phyloP scores from a whole-genome alignment of 2,329 filamentous ascomycete species.

The Diaporthe citriasiana region DNA sequence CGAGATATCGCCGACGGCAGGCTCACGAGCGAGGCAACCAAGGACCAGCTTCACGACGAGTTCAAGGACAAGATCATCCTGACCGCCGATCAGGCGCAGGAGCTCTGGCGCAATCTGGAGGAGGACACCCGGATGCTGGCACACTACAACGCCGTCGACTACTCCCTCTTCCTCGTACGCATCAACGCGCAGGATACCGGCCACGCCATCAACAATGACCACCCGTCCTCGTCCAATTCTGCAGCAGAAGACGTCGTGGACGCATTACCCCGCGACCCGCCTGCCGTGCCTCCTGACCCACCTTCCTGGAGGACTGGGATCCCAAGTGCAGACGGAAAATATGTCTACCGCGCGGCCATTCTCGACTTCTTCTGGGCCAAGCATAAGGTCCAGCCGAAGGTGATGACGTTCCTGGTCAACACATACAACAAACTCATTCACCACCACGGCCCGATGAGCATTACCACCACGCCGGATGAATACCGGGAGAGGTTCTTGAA shows the following conservation, averaged over 20 bases:
- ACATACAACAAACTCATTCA: constrained; percentile 73
- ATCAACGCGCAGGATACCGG: constrained; percentile 44
- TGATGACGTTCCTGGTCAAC: constrained; percentile 76
- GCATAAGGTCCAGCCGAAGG: constrained; percentile 75
- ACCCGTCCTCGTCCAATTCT: constrained; percentile 45
- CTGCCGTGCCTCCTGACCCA: constrained; percentile 52
- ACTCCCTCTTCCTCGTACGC: constrained; percentile 80
- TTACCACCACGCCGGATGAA: constrained; percentile 77
- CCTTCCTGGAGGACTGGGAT: constrained; percentile 75
- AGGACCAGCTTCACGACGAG: constrained; percentile 75
- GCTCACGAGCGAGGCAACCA: constrained; percentile 74
- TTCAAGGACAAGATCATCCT: constrained; percentile 77
- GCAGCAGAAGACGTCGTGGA: constrained; percentile 43
- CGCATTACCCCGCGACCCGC: constrained; percentile 50
- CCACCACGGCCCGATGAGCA: constrained; percentile 79
- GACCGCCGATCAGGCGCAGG: constrained; percentile 65
- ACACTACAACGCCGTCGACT: constrained; percentile 77
- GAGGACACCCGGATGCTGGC: constrained; percentile 75
- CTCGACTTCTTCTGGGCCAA: constrained; percentile 87
- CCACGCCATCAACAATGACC: constrained; percentile 40
- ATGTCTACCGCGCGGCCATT: constrained; percentile 76
- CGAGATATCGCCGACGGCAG: constrained; percentile 76
- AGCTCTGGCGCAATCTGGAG: constrained; percentile 68
- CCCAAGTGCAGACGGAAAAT: constrained; percentile 72
- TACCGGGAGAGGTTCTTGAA: constrained; percentile 70